Base-by-base conservation (phyloP, 2,329 filamentous ascomycete species). In the Teratosphaeriaceae sp. region DNA sequence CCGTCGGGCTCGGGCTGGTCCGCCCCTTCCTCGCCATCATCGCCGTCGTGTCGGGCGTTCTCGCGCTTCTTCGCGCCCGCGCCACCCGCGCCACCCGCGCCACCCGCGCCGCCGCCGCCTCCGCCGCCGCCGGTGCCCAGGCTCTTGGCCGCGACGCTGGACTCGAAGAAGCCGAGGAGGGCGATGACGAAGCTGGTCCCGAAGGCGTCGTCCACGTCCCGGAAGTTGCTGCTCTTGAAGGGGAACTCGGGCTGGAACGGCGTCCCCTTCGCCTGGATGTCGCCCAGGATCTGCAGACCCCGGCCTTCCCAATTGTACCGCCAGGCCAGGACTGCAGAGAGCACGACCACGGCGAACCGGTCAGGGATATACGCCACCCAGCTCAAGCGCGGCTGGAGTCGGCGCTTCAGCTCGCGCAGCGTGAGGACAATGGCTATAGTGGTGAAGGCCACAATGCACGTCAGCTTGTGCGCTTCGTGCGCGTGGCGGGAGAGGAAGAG, bases 101-200 rank as follows among this genome's bases (percentile, higher is more conserved):
- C n/a, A n/a, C n/a, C n/a, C n/a, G n/a, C n/a, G n/a, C n/a, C n/a
- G n/a, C n/a, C 44, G 70, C 78, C 5, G 9, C 71, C 72, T 37
- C 70, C 71, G 12, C 84, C 43, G 70, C 78, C 5, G 3, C 71
- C 72, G 37, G 70, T 71, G 12, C 84, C 85, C 2, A 98, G 70
- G 49, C 86, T 90, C 67, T 97, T 97, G 26, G 92, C 92, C 1
- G 92, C 92, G 11, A 98, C 88, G 0, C 88, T 95, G 2, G 88
- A 95, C 65, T 98, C 92, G 57, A 98, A 98, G 66, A 98, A 98
- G n/a, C 92, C 92, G 0, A 98, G 80, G 19, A 98, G 74, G 1
- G 89, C 88, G 51, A 98, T 95, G 42, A 97, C 74, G 58, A 98
- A 95, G 0, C 88, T 85, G 0, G 92, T 97, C 40, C 86, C 83